Evolutionary conservation across 2,329 filamentous ascomycete species (phyloP).

Genomic region (Xylaria sp.): DNA sequence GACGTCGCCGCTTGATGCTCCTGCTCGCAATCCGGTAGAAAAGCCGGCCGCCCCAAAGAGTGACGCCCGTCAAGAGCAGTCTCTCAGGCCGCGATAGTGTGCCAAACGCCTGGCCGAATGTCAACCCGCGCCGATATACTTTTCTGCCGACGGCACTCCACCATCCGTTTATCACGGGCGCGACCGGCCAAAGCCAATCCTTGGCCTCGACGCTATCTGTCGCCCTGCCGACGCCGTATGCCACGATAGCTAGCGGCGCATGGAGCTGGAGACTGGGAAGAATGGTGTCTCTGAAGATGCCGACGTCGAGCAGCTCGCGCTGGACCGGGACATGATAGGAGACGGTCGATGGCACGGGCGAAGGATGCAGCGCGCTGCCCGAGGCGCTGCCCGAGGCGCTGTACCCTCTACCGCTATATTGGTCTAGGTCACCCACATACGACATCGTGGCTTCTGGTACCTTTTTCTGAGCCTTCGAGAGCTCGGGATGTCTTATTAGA

Average conservation of each 20-base stretch:
- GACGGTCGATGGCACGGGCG: conserved; percentile 33
- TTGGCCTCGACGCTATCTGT: conserved; percentile 62
- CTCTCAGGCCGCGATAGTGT: conserved; percentile 65
- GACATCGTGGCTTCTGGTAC: conserved; percentile 25
- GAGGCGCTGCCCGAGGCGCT: background rate
- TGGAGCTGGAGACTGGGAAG: conserved; percentile 34
- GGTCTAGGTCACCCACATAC: conserved; percentile 3
- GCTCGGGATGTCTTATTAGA: conserved; percentile 9
- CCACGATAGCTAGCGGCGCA: conserved; percentile 29
- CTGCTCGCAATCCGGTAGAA: conserved; percentile 65
- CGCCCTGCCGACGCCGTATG: conserved; percentile 34
- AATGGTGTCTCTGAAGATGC: conserved; percentile 37
- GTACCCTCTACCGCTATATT: conserved; percentile 7
- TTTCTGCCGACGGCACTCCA: conserved; percentile 68
- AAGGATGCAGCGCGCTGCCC: conserved; percentile 14
- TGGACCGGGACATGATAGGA: conserved; percentile 26
- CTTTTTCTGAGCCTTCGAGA: background rate
- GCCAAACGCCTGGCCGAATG: conserved; percentile 58
- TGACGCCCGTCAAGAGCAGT: conserved; percentile 66
- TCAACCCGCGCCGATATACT: conserved; percentile 58
- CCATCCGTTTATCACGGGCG: conserved; percentile 61
- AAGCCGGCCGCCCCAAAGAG: conserved; percentile 67
- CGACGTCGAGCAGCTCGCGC: conserved; percentile 35
- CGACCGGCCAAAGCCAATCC: conserved; percentile 68
- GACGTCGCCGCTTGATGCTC: conserved; percentile 54